Conservation (phyloP, 768 basidiomycete species). For the Xanthoconium stramineum region DNA sequence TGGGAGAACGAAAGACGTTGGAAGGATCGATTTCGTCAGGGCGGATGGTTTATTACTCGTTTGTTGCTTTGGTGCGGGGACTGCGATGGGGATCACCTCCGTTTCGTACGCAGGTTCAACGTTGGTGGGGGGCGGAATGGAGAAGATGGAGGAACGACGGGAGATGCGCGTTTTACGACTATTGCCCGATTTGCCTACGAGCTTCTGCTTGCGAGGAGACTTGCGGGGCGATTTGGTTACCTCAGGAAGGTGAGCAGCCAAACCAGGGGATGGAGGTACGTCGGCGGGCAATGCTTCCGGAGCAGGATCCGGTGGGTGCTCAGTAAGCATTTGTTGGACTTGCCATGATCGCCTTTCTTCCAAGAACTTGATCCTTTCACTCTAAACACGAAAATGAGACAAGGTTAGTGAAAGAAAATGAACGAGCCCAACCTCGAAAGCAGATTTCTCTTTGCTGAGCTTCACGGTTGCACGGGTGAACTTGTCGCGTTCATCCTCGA, state of each 20-base stretch:
- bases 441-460: conserved; percentile 61
- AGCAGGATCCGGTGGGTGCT: conserved; percentile 43
- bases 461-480: conserved; percentile 63
- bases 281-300: conserved; percentile 23
- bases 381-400: conserved; percentile 36
- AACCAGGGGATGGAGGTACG: conserved; percentile 16
- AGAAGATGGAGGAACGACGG: conserved; percentile 43
- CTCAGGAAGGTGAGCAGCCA: conserved; percentile 25
- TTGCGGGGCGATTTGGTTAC: conserved; percentile 42
- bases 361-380: conserved; percentile 54
- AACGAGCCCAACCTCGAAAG: conserved; percentile 54
- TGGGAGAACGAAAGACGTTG: conserved; percentile 73
- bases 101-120: conserved; percentile 50
- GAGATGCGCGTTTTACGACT: conserved; percentile 44
- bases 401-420: neutral
- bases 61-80: conserved; percentile 29
- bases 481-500: conserved; percentile 63
- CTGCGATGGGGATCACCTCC: conserved; percentile 40
- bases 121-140: conserved; percentile 33
- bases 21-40: conserved; percentile 48
- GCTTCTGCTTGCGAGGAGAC: conserved; percentile 44
- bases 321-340: conserved; percentile 57
- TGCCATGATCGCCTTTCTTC: conserved; percentile 79
- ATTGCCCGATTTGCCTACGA: conserved; percentile 45
- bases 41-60: conserved; percentile 16